Conservation (phyloP, 1,284 basidiomycete genomes). For the Microbotryomycetes sp. region DNA sequence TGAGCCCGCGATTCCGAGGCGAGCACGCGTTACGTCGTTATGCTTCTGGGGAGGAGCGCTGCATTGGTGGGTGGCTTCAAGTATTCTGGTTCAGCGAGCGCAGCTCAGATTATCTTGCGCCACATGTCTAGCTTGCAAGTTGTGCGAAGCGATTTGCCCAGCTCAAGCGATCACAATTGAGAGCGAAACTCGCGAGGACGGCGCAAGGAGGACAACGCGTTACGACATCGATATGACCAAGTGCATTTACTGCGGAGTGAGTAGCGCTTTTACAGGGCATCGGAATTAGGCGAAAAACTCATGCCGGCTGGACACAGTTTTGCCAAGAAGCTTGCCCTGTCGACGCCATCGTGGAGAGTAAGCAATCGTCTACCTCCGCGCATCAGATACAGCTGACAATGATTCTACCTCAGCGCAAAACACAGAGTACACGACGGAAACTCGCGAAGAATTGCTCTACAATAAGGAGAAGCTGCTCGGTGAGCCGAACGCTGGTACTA, state of each 20-base stretch:
- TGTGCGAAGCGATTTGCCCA: slow-evolving; percentile 98
- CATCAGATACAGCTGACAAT: background rate
- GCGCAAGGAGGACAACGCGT: slow-evolving; percentile 92
- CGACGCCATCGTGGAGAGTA: slow-evolving; percentile 98
- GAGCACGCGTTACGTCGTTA: slow-evolving; percentile 98
- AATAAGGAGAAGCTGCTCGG: slow-evolving; percentile 64
- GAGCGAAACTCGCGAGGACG: slow-evolving; percentile 90
- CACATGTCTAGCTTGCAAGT: slow-evolving; percentile 72
- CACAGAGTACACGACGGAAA: slow-evolving; percentile 79
- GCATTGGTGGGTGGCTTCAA: slow-evolving; percentile 64
- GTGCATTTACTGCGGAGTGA: slow-evolving; percentile 77
- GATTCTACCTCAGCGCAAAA: slow-evolving; percentile 65
- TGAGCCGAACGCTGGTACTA: slow-evolving; percentile 11
- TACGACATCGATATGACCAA: slow-evolving; percentile 91
- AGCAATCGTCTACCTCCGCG: slow-evolving; percentile 18
- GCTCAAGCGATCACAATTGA: slow-evolving; percentile 99
- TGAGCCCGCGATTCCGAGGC: slow-evolving; percentile 96
- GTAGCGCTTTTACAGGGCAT: slow-evolving; percentile 1
- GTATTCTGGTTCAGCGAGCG: no score
- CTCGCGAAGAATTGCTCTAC: slow-evolving; percentile 94
- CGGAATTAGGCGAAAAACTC: no score
- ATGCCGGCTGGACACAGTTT: slow-evolving; percentile 14
- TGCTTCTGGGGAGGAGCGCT: slow-evolving; percentile 96
- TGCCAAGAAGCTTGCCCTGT: slow-evolving; percentile 96
- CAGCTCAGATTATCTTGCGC: no score